Evolutionary conservation across 2,329 filamentous ascomycete genomes (phyloP), one percentile per base, ranked within the genome.

Genomic region (Colletotrichum noveboracense): DNA sequence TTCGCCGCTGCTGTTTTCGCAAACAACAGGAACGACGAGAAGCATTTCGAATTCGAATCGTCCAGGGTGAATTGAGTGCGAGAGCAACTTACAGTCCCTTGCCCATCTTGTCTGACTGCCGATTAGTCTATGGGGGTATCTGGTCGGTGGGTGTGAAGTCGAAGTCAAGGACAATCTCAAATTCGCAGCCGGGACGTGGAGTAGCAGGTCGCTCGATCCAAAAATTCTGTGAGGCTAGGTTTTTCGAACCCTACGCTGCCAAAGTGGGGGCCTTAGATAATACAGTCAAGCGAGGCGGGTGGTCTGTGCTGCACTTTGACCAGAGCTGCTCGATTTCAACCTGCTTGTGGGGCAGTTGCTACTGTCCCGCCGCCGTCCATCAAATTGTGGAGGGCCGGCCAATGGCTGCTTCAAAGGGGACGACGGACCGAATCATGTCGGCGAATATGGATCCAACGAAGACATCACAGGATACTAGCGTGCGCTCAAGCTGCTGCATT

Each of bases 31-130:
- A 60, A 71, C 36, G 34, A 26, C 10, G 32, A 21, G 48, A 64
- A 18, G 32, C 73, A 56, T 69, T 30, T 56, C 32, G 5, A 30
- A 36, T 5, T 70, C 36, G 6, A 66, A 7, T 14, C 13, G 10
- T 6, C 28, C n/a, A 38, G 38, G 52, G 18, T 18, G 7, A 30
- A 12, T 14, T 36, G 21, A 34, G n/a, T 13, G 28, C 26, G 30
- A 16, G 21, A 61, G 60, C 18, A 64, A 89, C 88, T 88, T 84
- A 90, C 88, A 89, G 91, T 91, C 91, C 91, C 86, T 91, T 89
- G 86, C 89, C 91, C 91, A 93, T 93, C 83, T 86, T 93, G 83
- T 84, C 85, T 84, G 81, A 76, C 71, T 76, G 74, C 71, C 74
- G 70, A 60, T 75, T 75, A 75, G 73, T 73, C 73, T 75, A 73